phyloP scores from a whole-genome alignment of 768 basidiomycete genomes.

The Rhizopogon sp. region DNA sequence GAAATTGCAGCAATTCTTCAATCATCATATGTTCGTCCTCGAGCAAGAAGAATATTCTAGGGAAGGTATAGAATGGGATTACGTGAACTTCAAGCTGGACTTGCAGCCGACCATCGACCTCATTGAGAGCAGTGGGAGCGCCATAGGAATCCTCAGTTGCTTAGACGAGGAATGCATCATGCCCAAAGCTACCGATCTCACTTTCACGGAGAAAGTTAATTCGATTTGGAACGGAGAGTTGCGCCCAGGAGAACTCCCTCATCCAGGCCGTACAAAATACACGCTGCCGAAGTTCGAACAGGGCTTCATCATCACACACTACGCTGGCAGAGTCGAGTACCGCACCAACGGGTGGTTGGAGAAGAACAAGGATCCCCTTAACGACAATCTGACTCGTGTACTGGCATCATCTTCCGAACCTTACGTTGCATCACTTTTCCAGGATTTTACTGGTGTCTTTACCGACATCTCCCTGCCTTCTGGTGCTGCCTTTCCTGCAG shows the following conservation, averaged over 20 bases:
- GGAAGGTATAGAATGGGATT: conserved; percentile 96
- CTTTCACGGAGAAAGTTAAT: conserved; percentile 91
- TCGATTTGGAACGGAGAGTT: conserved; percentile 58
- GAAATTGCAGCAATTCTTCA: conserved; percentile 96
- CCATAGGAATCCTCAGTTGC: conserved; percentile 87
- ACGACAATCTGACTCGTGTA: conserved; percentile 90
- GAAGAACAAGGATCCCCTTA: conserved; percentile 99
- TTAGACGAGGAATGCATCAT: conserved; percentile 99
- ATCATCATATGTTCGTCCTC: conserved; percentile 99
- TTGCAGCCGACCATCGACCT: conserved; percentile 98
- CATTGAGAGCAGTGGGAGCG: conserved; percentile 73
- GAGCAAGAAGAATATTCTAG: conserved; percentile 98
- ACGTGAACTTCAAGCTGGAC: conserved; percentile 96
- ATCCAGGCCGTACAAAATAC: conserved; percentile 82
- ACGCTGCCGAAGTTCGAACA: conserved; percentile 84
- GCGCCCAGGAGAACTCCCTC: conserved; percentile 40
- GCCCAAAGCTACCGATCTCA: conserved; percentile 95
- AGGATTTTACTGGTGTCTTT: conserved; percentile 62
- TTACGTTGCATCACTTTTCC: conserved; percentile 79
- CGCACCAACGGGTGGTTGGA: conserved; percentile 95
- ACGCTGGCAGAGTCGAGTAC: conserved; percentile 96
- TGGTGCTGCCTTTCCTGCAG: conserved; percentile 32
- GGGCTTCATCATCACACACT: conserved; percentile 93
- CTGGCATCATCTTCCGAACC: conserved; percentile 78
- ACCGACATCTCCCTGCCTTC: conserved; percentile 25